Conservation (phyloP, 2,329 filamentous ascomycete genomes). For the Epicoccum sorghinum region DNA sequence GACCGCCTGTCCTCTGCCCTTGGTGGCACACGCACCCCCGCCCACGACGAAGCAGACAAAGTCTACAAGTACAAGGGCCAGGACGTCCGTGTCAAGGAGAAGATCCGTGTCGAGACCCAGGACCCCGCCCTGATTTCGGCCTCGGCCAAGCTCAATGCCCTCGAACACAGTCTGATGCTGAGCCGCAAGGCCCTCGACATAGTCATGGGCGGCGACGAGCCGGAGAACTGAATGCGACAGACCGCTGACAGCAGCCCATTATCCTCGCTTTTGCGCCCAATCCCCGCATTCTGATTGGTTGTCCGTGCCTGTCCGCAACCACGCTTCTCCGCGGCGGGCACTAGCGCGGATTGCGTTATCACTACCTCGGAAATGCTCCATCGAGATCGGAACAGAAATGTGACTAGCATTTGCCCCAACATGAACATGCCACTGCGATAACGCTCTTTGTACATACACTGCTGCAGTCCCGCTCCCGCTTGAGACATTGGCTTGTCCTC, state of each 20-base stretch:
- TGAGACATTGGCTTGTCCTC: slow-evolving; percentile 18
- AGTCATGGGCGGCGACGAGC: slow-evolving; percentile 72
- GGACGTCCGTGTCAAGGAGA: slow-evolving; percentile 86
- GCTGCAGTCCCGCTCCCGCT: neutral
- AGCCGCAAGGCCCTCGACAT: slow-evolving; percentile 74
- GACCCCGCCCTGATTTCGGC: slow-evolving; percentile 86
- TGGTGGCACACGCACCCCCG: slow-evolving; percentile 48
- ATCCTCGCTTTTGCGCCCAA: neutral
- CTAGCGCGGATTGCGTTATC: slow-evolving; percentile 17
- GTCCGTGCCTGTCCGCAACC: neutral
- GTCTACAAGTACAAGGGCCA: slow-evolving; percentile 72
- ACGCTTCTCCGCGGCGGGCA: slow-evolving; percentile 7
- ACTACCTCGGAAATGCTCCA: slow-evolving; percentile 14
- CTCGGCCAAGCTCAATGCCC: slow-evolving; percentile 79
- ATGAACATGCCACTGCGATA: slow-evolving; percentile 4
- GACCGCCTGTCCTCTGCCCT: slow-evolving; percentile 59
- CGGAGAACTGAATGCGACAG: slow-evolving; percentile 25
- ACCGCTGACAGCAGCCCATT: slow-evolving; percentile 7
- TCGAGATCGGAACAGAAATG: slow-evolving; percentile 18
- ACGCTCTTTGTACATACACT: slow-evolving; percentile 4
- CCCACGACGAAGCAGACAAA: slow-evolving; percentile 72
- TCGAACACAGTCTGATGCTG: slow-evolving; percentile 74
- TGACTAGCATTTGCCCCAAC: slow-evolving; percentile 14
- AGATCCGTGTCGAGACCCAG: slow-evolving; percentile 85
- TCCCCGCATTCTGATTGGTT: slow-evolving; percentile 7